These are phyloP conservation scores for Neoboletus magnificus DNA, from an alignment of 768 basidiomycete genomes.

Conservation along the genomic window DNA sequence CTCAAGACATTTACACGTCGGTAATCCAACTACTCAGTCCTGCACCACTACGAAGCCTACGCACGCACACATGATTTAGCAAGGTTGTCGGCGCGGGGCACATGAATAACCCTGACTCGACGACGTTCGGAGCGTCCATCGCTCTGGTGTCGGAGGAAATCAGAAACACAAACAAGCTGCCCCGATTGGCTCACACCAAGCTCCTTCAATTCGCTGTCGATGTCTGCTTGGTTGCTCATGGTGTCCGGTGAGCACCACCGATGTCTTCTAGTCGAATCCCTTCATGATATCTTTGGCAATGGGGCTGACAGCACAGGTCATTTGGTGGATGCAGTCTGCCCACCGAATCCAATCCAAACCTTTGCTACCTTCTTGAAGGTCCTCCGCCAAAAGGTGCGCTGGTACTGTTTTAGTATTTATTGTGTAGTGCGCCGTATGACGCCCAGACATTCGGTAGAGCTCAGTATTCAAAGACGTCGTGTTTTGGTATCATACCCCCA, in stretches of 20 bases:
- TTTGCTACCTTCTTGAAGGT: constrained; percentile 36
- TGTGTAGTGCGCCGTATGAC: not conserved
- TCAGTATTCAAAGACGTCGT: constrained; percentile 39
- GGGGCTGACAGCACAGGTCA: constrained; percentile 35
- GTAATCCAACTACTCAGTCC: not conserved
- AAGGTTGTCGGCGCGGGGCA: not conserved
- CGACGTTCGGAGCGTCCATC: constrained; percentile 16
- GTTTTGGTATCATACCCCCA: constrained; percentile 44
- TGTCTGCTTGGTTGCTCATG: constrained; percentile 40
- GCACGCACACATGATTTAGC: not conserved
- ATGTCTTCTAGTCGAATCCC: not conserved
- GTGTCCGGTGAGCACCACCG: constrained; percentile 37
- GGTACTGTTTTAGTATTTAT: constrained; percentile 5
- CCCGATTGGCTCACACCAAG: constrained; percentile 7
- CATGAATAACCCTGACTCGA: constrained; percentile 5
- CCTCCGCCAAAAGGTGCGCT: constrained; percentile 40
- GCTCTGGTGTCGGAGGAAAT: constrained; percentile 17
- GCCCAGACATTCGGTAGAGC: constrained; percentile 1
- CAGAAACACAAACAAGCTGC: constrained; percentile 5
- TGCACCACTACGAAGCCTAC: not conserved
- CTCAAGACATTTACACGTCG: no score
- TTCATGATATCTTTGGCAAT: not conserved
- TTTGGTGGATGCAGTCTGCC: constrained; percentile 47
- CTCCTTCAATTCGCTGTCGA: constrained; percentile 37
- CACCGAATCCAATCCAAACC: constrained; percentile 30